Conservation (phyloP, 2,329 filamentous ascomycete species). For the Dryadomyces sulphureus region DNA sequence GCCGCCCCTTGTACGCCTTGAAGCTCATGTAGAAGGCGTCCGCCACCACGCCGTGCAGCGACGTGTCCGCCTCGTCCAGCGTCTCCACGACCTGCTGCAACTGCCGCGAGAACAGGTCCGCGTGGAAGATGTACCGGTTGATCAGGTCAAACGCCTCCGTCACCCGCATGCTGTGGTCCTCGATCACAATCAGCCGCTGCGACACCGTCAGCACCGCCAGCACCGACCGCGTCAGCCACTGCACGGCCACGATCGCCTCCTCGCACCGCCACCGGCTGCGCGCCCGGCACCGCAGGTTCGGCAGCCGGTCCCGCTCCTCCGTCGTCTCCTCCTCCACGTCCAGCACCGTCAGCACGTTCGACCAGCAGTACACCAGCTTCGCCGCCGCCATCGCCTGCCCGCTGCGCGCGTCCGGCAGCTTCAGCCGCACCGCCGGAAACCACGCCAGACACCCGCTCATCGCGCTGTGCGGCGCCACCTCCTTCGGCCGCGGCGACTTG, state of each 20-base stretch:
- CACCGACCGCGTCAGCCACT: constrained; percentile 92
- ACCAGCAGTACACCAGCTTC: constrained; percentile 97
- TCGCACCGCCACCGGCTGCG: constrained; percentile 86
- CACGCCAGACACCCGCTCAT: constrained; percentile 91
- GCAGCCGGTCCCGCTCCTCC: constrained; percentile 58
- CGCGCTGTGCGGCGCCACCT: constrained; percentile 75
- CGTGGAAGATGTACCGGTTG: constrained; percentile 82
- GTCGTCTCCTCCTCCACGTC: constrained; percentile 64
- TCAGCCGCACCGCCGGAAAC: constrained; percentile 93
- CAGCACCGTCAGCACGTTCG: constrained; percentile 85
- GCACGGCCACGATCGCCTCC: constrained; percentile 88
- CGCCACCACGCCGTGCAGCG: constrained; percentile 89
- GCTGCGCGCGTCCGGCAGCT: constrained; percentile 52
- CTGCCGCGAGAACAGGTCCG: constrained; percentile 79
- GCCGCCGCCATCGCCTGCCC: constrained; percentile 59
- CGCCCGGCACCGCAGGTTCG: constrained; percentile 63
- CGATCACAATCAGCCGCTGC: constrained; percentile 80
- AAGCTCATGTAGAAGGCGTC: constrained; percentile 99
- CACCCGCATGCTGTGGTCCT: constrained; percentile 70
- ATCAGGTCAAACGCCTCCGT: constrained; percentile 91
- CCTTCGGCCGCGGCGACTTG: constrained; percentile 81
- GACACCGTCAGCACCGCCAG: constrained; percentile 86
- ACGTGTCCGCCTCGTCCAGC: constrained; percentile 69
- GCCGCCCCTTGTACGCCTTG: constrained; percentile 80
- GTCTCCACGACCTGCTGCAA: constrained; percentile 75